Evolutionary conservation across 805 yeast species (phyloP), one percentile per base, ranked within the genome.

Genomic region (Starmerella davenportii): DNA sequence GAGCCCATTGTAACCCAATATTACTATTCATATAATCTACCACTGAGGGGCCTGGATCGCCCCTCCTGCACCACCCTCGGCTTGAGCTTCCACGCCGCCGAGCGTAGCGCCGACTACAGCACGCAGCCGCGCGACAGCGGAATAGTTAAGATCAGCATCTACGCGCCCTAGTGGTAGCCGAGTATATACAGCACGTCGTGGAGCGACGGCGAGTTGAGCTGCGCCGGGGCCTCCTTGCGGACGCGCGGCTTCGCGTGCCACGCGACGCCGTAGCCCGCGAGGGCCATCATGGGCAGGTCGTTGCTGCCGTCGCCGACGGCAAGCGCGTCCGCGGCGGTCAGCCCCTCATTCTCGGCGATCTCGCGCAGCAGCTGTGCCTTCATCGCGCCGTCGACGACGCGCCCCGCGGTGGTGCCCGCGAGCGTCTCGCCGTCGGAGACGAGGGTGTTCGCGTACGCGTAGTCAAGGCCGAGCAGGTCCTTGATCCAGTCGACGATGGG

Each of bases 241-340:
- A 90, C 98, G 46, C 68, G 74, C 18, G 96, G 95, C 56, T 90
- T 90, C 17, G 96, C 99, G 55, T 82, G 79, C 92, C 95, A 90
- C 0, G 98, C 98, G 38, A 90, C 66, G 17, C 98, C 98, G 55
- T 73, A 79, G 0, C 96, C 96, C 2, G 94, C 95, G 13, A 60
- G 71, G 2, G 63, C 69, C 96, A 90, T 90, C 84, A 92, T 92
- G 34, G 70, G 69, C 53, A 90, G 63, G 60, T 90, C 99, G 52
- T 90, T 90, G 19, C 96, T 95, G 29, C 99, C 99, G 55, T 90
- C 96, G 28, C 96, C 96, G 29, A 87, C 79, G 36, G 95, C 95
- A 34, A 79, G 76, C 1, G 76, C 75, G 3, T 64, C 34, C n/a
- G 40, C 45, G 8, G 56, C 42, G 3, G 49, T 49, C n/a, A 60